Evolutionary conservation across 768 basidiomycete genomes (phyloP).

Genomic region (Chalciporus sphaerocephalus): DNA sequence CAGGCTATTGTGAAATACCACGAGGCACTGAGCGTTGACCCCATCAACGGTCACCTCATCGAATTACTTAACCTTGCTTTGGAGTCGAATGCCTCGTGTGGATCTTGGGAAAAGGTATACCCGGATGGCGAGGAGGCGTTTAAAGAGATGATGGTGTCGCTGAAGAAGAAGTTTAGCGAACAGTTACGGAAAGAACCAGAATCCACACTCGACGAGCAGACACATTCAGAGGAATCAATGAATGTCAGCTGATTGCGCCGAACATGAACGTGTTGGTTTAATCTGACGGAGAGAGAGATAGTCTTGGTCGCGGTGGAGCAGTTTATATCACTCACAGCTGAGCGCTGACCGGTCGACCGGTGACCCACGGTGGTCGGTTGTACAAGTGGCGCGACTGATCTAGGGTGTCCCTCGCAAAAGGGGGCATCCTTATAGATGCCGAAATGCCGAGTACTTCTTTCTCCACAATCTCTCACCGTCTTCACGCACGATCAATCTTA

Average conservation of each 20-base stretch:
- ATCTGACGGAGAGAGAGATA: no score
- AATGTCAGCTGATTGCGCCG: constrained; percentile 26
- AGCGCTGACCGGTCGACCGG: constrained; percentile 22
- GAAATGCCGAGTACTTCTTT: constrained; percentile 31
- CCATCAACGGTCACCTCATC: constrained; percentile 75
- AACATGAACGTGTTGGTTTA: constrained; percentile 22
- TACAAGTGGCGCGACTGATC: constrained; percentile 18
- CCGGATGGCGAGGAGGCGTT: constrained; percentile 34
- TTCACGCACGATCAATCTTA: constrained; percentile 29
- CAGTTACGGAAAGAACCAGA: constrained; percentile 18
- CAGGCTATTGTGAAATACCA: constrained; percentile 89
- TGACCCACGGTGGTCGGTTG: constrained; percentile 21
- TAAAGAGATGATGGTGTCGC: constrained; percentile 29
- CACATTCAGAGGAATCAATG: constrained; percentile 29
- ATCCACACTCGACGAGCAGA: constrained; percentile 14
- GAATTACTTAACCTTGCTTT: constrained; percentile 81
- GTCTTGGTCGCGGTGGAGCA: no score
- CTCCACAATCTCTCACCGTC: constrained; percentile 35
- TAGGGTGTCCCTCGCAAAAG: constrained; percentile 23
- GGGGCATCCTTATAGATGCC: constrained; percentile 18
- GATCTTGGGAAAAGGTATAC: constrained; percentile 32
- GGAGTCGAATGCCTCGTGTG: constrained; percentile 41
- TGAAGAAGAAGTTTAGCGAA: constrained; percentile 29
- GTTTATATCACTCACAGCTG: no score
- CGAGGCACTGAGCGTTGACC: constrained; percentile 81